These are phyloP conservation scores for Sporothrix schenckii DNA, from an alignment of 2,329 filamentous ascomycete genomes.

Conservation along the genomic window DNA sequence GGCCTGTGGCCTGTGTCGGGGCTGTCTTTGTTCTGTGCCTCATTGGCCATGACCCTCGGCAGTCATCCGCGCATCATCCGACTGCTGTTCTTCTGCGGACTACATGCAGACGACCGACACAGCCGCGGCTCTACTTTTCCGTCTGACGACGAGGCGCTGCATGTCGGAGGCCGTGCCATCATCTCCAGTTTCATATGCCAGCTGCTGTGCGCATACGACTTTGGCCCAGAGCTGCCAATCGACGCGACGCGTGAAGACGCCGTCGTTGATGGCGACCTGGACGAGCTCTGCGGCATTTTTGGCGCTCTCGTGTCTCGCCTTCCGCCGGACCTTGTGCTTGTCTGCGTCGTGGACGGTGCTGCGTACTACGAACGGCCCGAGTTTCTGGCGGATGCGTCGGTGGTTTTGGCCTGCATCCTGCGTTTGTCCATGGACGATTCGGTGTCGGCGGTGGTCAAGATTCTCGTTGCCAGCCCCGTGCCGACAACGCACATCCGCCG, in stretches of 20 bases:
- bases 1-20: neutral
- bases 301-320: neutral
- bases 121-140: too few relatives aligned
- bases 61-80: neutral
- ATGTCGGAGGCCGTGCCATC: neutral
- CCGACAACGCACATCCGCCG: neutral
- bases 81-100: constrained; percentile 12
- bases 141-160: neutral
- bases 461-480: neutral
- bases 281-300: neutral
- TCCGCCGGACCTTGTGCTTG: neutral
- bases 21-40: constrained; percentile 10
- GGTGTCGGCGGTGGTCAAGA: neutral
- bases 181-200: constrained; percentile 14
- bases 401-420: neutral
- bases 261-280: neutral
- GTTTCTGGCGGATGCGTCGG: neutral
- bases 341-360: neutral
- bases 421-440: neutral
- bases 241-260: neutral
- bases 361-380: constrained; percentile 11
- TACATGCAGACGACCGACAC: neutral
- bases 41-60: neutral
- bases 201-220: neutral
- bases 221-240: neutral